phyloP scores from a whole-genome alignment of 108 stramenopile species.

The Nitzschia sp. region DNA sequence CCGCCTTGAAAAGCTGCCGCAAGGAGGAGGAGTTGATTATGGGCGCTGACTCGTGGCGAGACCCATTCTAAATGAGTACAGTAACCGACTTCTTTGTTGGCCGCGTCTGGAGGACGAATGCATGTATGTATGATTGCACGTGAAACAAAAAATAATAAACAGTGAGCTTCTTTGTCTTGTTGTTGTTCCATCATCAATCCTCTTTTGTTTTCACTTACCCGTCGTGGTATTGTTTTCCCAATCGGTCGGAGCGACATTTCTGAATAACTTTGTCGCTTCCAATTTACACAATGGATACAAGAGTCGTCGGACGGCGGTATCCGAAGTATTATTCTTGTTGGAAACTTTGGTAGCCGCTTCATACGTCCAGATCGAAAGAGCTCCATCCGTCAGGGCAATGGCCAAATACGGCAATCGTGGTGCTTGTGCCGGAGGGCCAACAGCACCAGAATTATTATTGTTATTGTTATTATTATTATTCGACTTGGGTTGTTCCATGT shows the following conservation, averaged over 20 bases:
- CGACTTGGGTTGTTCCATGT: not conserved
- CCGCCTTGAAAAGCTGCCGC: slow-evolving; percentile 75
- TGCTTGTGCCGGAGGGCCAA: slow-evolving; percentile 1
- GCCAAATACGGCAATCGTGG: slow-evolving; percentile 55
- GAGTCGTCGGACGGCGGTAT: slow-evolving; percentile 29
- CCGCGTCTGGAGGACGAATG: not conserved
- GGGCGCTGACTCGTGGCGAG: slow-evolving; percentile 32
- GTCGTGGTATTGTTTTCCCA: slow-evolving; percentile 4
- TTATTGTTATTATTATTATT: not conserved
- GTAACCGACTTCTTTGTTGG: slow-evolving; percentile 25
- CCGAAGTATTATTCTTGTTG: slow-evolving; percentile 11
- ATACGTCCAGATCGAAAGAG: slow-evolving; percentile 71
- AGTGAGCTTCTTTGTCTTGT: no score
- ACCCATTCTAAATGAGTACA: slow-evolving; percentile 73
- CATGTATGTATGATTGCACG: no score
- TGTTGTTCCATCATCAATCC: no score
- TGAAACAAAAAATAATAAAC: no score
- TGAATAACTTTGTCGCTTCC: slow-evolving; percentile 21
- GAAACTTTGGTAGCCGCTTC: slow-evolving; percentile 46
- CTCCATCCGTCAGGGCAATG: slow-evolving; percentile 73
- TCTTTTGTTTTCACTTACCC: not conserved
- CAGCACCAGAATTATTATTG: not conserved
- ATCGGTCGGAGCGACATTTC: not conserved
- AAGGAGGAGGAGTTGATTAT: slow-evolving; percentile 47
- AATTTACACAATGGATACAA: slow-evolving; percentile 54